Conservation (phyloP, 1,284 basidiomycete genomes). For the Pterulicium gracile region DNA sequence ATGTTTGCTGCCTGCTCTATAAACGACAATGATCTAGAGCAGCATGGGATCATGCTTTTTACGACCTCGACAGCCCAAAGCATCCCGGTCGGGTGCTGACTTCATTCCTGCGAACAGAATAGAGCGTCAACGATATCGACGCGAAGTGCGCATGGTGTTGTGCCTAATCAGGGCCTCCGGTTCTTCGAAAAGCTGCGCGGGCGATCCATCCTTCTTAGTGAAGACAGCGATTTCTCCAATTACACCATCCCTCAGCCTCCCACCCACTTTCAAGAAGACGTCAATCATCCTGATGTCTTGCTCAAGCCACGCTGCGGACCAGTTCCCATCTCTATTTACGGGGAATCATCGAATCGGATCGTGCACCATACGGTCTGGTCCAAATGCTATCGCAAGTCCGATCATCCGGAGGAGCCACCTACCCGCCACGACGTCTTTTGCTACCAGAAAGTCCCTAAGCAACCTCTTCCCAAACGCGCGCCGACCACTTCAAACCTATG, state of each 20-base stretch:
- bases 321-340: background rate
- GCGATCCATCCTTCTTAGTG: too few relatives aligned
- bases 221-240: conserved; percentile 10
- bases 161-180: too few relatives aligned
- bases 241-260: conserved; percentile 1
- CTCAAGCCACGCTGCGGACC: background rate
- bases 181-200: too few relatives aligned
- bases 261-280: background rate
- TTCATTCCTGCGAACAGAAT: too few relatives aligned
- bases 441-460: background rate
- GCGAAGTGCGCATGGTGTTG: too few relatives aligned
- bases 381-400: background rate
- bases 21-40: too few relatives aligned
- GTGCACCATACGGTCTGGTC: background rate
- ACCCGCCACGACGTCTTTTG: background rate
- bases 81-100: too few relatives aligned
- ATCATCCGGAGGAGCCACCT: background rate
- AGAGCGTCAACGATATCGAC: too few relatives aligned
- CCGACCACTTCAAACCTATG: background rate
- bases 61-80: too few relatives aligned
- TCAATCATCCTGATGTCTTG: background rate
- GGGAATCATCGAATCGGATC: background rate
- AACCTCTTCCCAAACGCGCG: background rate
- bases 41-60: too few relatives aligned
- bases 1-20: too few relatives aligned